Evolutionary conservation across 768 basidiomycete species (phyloP).

Genomic region (Ramaria sp.): DNA sequence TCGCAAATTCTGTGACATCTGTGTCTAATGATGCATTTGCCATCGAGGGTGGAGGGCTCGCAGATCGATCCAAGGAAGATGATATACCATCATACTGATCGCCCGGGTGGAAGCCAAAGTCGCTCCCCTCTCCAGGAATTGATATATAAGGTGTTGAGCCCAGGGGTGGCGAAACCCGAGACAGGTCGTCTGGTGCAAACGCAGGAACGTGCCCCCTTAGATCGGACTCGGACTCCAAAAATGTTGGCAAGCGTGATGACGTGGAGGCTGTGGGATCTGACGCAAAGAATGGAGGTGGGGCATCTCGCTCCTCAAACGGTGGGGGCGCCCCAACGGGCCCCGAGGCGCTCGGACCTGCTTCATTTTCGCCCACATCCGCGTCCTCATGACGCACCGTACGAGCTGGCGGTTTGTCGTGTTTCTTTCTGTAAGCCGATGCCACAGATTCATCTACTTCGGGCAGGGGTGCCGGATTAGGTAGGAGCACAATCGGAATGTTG

Average conservation of each 20-base stretch:
- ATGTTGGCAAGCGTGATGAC: conserved; percentile 53
- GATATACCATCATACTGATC: conserved; percentile 79
- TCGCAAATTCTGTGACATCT: conserved; percentile 56
- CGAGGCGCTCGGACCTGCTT: conserved; percentile 63
- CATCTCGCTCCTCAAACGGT: conserved; percentile 76
- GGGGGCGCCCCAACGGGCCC: conserved; percentile 58
- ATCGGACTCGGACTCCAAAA: conserved; percentile 72
- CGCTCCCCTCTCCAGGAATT: conserved; percentile 63
- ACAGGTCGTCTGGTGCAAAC: conserved; percentile 25
- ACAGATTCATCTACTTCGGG: conserved; percentile 55
- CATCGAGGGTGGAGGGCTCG: conserved; percentile 66
- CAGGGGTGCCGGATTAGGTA: conserved; percentile 69
- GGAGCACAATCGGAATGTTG: conserved; percentile 56
- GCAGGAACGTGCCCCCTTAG: conserved; percentile 48
- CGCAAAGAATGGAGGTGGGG: conserved; percentile 57
- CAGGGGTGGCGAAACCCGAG: conserved; percentile 21
- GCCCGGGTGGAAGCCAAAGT: conserved; percentile 61
- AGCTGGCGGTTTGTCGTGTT: conserved; percentile 72
- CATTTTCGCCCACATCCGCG: conserved; percentile 47
- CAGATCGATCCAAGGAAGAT: conserved; percentile 49
- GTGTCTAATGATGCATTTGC: conserved; percentile 67
- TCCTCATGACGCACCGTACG: conserved; percentile 66
- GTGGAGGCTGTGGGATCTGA: conserved; percentile 36
- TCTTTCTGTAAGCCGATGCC: conserved; percentile 75
- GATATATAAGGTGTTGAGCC: conserved; percentile 19